These are phyloP conservation scores for Gossypium thurberi DNA, from an alignment of 345 rosid species.

Conservation along the genomic window DNA sequence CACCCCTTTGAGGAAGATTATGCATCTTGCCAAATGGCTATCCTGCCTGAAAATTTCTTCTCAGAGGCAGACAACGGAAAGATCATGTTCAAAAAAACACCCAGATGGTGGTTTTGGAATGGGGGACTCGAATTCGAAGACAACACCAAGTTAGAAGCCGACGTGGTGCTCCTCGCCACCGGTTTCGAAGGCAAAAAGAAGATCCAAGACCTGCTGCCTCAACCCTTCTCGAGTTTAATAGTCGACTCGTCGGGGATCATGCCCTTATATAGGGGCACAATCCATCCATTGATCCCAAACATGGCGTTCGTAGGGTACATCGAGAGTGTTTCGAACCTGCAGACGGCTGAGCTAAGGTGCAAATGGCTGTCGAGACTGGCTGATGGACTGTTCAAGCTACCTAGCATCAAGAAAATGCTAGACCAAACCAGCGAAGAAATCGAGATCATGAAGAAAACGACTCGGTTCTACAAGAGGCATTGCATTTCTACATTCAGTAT, in stretches of 20 bases:
- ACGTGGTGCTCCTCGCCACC: constrained; percentile 48
- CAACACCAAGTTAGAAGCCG: constrained; percentile 40
- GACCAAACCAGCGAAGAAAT: constrained; percentile 30
- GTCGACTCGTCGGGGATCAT: constrained; percentile 32
- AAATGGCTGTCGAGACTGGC: constrained; percentile 46
- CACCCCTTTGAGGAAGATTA: constrained; percentile 53
- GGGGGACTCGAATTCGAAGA: constrained; percentile 46
- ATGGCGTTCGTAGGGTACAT: constrained; percentile 58
- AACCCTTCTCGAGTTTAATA: constrained; percentile 34
- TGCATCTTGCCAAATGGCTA: constrained; percentile 58
- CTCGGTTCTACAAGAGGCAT: constrained; percentile 37
- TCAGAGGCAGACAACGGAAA: constrained; percentile 49
- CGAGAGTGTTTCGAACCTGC: constrained; percentile 48
- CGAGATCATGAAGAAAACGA: constrained; percentile 42
- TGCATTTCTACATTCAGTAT: constrained; percentile 53
- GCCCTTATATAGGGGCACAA: constrained; percentile 57
- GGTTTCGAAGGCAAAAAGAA: constrained; percentile 51
- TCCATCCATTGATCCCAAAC: constrained; percentile 55
- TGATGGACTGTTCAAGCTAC: constrained; percentile 36
- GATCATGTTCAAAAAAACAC: constrained; percentile 39
- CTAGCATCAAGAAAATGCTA: constrained; percentile 30
- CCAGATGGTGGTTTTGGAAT: constrained; percentile 50
- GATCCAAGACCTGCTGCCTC: constrained; percentile 32
- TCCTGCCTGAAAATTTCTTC: constrained; percentile 51
- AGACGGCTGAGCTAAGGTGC: constrained; percentile 45